phyloP scores from a whole-genome alignment of 345 rosid genomes.

The Rhodomyrtus tomentosa region DNA sequence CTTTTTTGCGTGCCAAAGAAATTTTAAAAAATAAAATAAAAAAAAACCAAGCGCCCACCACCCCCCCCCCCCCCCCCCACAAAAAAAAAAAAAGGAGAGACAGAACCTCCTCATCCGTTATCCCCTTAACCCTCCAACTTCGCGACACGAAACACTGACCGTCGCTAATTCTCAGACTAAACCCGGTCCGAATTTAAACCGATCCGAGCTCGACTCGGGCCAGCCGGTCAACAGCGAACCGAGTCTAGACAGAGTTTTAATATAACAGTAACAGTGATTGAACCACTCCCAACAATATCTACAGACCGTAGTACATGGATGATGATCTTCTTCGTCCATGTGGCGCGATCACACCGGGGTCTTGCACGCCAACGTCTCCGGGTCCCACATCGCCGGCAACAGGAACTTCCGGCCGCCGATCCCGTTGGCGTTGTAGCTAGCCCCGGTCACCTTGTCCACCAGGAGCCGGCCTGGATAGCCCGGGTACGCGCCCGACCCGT shows the following conservation, averaged over 20 bases:
- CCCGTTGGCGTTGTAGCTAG: constrained; percentile 3
- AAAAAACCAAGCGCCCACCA: too few relatives aligned
- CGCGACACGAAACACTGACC: background rate
- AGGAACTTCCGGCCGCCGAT: constrained; percentile 11
- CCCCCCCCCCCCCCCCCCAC: too few relatives aligned
- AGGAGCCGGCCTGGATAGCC: constrained; percentile 8
- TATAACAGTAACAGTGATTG: background rate
- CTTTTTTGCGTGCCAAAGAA: too few relatives aligned
- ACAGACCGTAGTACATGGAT: background rate
- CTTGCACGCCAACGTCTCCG: constrained; percentile 1
- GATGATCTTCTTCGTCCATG: background rate
- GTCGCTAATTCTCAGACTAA: background rate
- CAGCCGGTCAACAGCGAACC: background rate
- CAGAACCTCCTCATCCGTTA: background rate
- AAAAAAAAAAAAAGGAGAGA: background rate
- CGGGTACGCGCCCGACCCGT: constrained; percentile 10
- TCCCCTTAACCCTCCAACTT: background rate
- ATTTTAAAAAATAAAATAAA: background rate
- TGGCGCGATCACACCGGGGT: background rate
- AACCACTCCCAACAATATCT: background rate
- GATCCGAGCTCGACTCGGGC: background rate
- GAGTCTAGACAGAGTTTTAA: background rate
- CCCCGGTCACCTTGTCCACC: constrained; percentile 2
- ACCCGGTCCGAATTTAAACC: background rate
- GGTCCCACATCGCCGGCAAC: constrained; percentile 12